A percentile compares a stretch with the other conserved stretches of the same genome.
Conservation (phyloP, 805 yeast species). For the Candida succiphila region DNA sequence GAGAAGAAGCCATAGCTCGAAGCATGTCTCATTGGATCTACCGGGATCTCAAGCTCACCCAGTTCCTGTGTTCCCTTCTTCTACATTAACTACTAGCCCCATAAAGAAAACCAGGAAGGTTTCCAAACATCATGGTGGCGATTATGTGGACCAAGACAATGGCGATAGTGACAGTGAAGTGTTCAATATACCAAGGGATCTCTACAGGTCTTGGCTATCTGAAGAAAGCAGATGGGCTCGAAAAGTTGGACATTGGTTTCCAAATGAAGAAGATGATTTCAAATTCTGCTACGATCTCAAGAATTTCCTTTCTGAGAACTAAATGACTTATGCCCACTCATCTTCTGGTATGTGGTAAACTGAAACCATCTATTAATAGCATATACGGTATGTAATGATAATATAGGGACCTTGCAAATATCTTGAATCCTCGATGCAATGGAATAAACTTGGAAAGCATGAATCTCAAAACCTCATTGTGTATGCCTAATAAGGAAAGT, state of each 20-base stretch:
- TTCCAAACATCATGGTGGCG: neutral
- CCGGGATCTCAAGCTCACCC: too few species aligned
- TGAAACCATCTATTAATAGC: too few species aligned
- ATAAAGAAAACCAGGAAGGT: neutral
- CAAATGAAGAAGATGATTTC: constrained; percentile 10
- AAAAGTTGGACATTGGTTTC: constrained; percentile 27
- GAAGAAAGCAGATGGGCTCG: constrained; percentile 25
- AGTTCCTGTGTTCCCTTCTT: neutral
- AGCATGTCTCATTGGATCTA: too few species aligned
- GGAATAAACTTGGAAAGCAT: too few species aligned
- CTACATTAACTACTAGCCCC: neutral
- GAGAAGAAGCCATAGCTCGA: neutral
- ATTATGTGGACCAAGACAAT: neutral
- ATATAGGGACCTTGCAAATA: too few species aligned
- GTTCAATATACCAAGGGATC: constrained; percentile 16
- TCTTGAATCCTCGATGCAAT: too few species aligned
- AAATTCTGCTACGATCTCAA: constrained; percentile 21
- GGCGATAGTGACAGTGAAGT: constrained; percentile 1
- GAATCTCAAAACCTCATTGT: too few species aligned
- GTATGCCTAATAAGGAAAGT: too few species aligned
- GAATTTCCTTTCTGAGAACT: constrained; percentile 17
- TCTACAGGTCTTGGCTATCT: constrained; percentile 17
- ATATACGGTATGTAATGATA: too few species aligned
- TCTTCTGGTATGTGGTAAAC: too few species aligned
- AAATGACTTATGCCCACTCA: constrained; percentile 1